phyloP scores from a whole-genome alignment of 352 stramenopile species.

The Sclerospora graminicola region DNA sequence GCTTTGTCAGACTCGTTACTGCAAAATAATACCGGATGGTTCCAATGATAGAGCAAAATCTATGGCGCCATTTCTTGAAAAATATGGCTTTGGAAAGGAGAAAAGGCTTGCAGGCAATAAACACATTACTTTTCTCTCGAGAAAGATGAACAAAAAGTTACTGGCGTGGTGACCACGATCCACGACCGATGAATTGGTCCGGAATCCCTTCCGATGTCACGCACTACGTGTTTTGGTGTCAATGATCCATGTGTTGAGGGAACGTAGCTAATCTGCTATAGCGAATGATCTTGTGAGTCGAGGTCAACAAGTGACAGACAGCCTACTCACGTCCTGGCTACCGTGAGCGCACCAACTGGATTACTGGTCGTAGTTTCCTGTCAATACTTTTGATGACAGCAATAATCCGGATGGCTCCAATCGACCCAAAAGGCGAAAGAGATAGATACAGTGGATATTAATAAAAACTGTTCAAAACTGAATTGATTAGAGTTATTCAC shows the following conservation, averaged over 20 bases:
- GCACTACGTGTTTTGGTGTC: conserved; percentile 47
- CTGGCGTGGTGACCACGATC: conserved; percentile 21
- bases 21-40: neutral
- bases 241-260: conserved; percentile 42
- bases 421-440: no score
- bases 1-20: conserved; percentile 16
- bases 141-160: conserved; percentile 42
- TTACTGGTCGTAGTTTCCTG: no score
- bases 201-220: conserved; percentile 15
- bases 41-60: conserved; percentile 12
- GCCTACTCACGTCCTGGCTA: no score
- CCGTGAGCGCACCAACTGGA: no score
- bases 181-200: conserved; percentile 11
- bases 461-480: no score
- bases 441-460: no score
- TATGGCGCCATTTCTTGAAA: conserved; percentile 20
- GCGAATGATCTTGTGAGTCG: no score
- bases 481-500: no score
- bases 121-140: conserved; percentile 32
- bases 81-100: neutral
- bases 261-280: neutral
- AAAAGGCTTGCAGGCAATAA: conserved; percentile 1
- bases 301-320: no score
- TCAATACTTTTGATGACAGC: no score
- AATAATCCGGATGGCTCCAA: no score